Conservation (phyloP, 176 grass and related monocot genomes). For the Coix lacrymajobi region DNA sequence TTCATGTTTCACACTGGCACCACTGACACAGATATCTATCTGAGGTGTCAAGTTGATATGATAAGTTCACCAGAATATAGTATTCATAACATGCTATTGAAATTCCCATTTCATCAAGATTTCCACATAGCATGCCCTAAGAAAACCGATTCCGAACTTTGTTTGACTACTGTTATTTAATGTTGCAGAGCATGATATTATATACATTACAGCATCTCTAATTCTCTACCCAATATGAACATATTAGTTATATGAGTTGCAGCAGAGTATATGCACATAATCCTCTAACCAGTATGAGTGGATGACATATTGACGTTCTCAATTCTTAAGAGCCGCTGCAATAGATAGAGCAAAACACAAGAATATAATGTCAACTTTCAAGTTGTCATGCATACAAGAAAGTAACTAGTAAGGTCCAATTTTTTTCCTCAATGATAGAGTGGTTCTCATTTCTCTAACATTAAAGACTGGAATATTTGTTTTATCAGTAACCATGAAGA, state of each 20-base stretch:
- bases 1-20: not conserved
- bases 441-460: not conserved
- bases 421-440: not conserved
- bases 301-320: not conserved
- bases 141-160: not conserved
- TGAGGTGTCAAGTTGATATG: not conserved
- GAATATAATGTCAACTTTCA: not conserved
- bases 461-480: not conserved
- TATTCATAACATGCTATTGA: not conserved
- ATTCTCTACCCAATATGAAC: not conserved
- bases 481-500: not conserved
- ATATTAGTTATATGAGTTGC: not conserved
- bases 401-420: not conserved
- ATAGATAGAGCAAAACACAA: not conserved
- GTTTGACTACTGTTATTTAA: not conserved
- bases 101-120: not conserved
- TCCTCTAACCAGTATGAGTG: not conserved
- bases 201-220: not conserved
- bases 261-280: not conserved
- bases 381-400: conserved; percentile 3
- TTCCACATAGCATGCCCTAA: not conserved
- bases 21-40: conserved; percentile 1
- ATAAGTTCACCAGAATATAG: not conserved
- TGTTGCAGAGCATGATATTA: not conserved
- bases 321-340: not conserved